Percentiles rank a stretch among this genome's conserved stretches.
Evolutionary conservation across 1,139 yeast species (phyloP).

Genomic region (Sugiyamaella novakii): DNA sequence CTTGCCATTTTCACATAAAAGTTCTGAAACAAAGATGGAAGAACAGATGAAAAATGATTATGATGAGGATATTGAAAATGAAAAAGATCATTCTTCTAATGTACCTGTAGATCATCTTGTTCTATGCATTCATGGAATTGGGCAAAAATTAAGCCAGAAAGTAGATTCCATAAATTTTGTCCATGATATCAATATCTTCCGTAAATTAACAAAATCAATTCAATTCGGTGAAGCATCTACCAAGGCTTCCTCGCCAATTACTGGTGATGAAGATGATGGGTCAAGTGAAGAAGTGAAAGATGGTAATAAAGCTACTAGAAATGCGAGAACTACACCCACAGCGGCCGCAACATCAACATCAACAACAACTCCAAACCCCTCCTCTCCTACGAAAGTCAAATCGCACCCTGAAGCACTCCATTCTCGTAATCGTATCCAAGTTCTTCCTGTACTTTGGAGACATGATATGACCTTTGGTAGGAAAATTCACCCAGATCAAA

Average conservation of each 20-base stretch:
- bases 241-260: constrained; percentile 14
- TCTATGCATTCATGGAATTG: constrained; percentile 87
- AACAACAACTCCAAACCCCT: not conserved
- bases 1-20: constrained; percentile 17
- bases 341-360: not conserved
- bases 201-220: constrained; percentile 63
- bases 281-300: constrained; percentile 15
- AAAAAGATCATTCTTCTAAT: constrained; percentile 7
- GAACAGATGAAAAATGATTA: constrained; percentile 37
- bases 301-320: not conserved
- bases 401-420: too few relatives aligned
- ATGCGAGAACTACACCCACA: too few relatives aligned
- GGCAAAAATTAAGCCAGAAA: constrained; percentile 75
- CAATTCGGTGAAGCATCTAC: constrained; percentile 46
- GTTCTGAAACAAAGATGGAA: constrained; percentile 27
- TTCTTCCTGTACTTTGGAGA: constrained; percentile 43
- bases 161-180: constrained; percentile 81
- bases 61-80: constrained; percentile 20
- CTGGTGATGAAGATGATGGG: constrained; percentile 13
- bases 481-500: constrained; percentile 5
- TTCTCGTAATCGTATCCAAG: constrained; percentile 67
- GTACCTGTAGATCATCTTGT: constrained; percentile 76
- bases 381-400: not conserved
- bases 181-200: constrained; percentile 71
- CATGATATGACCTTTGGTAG: constrained; percentile 34